A percentile compares a stretch with the other conserved stretches of the same genome.
Evolutionary conservation across 768 basidiomycete species (phyloP).

Genomic region (Naematelia aurantialba): DNA sequence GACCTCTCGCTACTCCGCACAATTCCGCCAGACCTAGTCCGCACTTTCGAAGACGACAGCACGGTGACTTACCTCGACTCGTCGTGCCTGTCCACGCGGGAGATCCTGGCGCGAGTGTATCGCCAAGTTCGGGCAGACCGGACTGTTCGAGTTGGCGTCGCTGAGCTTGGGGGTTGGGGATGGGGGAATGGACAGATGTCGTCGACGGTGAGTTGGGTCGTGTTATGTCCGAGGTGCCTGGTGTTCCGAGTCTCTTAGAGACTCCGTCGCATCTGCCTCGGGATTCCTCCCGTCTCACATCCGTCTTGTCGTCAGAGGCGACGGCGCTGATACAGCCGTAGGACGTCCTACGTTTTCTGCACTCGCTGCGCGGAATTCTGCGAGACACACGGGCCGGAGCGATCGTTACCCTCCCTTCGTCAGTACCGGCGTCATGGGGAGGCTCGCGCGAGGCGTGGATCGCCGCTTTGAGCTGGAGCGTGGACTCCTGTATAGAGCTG

Average conservation of each 20-base stretch:
- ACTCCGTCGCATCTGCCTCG: too few species aligned
- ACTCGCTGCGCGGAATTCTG: slow-evolving; percentile 59
- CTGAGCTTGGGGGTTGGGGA: neutral
- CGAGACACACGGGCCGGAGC: slow-evolving; percentile 57
- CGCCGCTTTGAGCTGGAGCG: slow-evolving; percentile 71
- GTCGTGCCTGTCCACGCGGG: neutral
- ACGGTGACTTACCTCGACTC: slow-evolving; percentile 23
- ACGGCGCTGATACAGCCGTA: too few species aligned
- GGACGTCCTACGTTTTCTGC: slow-evolving; percentile 66
- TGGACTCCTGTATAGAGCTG: slow-evolving; percentile 70
- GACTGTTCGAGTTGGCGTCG: neutral
- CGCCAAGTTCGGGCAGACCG: neutral
- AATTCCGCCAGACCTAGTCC: slow-evolving; percentile 27
- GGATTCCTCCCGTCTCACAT: too few species aligned
- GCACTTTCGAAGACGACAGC: slow-evolving; percentile 16
- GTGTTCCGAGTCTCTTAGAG: too few species aligned
- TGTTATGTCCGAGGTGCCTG: too few species aligned
- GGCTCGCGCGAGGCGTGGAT: slow-evolving; percentile 60
- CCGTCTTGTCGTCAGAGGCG: too few species aligned
- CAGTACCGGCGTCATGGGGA: slow-evolving; percentile 15
- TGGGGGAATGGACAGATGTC: neutral
- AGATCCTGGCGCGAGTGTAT: neutral
- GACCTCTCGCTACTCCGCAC: slow-evolving; percentile 31
- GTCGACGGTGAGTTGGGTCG: neutral
- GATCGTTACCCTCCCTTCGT: slow-evolving; percentile 60